Evolutionary conservation across 108 stramenopile genomes (phyloP).

Genomic region (Epithemia pelagica): DNA sequence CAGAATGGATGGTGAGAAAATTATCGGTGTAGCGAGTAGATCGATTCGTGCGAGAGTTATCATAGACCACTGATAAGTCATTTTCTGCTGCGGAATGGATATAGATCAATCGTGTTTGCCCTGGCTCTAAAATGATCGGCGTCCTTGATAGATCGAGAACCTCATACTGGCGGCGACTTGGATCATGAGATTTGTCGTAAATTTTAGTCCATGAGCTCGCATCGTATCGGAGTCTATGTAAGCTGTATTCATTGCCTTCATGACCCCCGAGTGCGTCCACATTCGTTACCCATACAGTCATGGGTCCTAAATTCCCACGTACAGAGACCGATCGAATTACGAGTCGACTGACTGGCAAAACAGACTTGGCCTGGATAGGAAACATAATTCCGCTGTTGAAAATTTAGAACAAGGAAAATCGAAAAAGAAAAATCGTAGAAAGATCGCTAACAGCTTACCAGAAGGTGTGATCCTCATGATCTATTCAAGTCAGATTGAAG

Average conservation of each 20-base stretch:
- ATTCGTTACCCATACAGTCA: constrained; percentile 80
- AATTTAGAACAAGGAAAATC: too few species aligned
- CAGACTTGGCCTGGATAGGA: constrained; percentile 72
- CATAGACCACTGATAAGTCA: constrained; percentile 80
- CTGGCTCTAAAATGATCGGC: constrained; percentile 67
- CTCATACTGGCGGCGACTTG: constrained; percentile 41
- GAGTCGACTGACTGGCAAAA: constrained; percentile 64
- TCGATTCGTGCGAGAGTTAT: constrained; percentile 41
- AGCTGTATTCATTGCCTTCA: not conserved
- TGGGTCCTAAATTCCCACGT: constrained; percentile 55
- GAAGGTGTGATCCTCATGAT: constrained; percentile 87
- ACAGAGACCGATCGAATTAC: constrained; percentile 64
- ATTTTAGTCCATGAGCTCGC: constrained; percentile 64
- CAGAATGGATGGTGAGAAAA: constrained; percentile 56
- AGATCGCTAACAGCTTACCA: too few species aligned
- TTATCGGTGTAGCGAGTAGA: constrained; percentile 54
- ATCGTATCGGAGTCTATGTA: constrained; percentile 13
- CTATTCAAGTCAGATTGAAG: constrained; percentile 16
- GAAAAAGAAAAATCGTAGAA: not conserved
- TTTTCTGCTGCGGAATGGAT: constrained; percentile 66
- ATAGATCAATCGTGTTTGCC: constrained; percentile 62
- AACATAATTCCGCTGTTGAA: constrained; percentile 82
- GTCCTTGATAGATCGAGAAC: constrained; percentile 44
- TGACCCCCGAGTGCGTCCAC: constrained; percentile 17
- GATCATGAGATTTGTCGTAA: constrained; percentile 57